phyloP scores from a whole-genome alignment of 2,329 filamentous ascomycete species.

The Gaeumannomyces sp. region DNA sequence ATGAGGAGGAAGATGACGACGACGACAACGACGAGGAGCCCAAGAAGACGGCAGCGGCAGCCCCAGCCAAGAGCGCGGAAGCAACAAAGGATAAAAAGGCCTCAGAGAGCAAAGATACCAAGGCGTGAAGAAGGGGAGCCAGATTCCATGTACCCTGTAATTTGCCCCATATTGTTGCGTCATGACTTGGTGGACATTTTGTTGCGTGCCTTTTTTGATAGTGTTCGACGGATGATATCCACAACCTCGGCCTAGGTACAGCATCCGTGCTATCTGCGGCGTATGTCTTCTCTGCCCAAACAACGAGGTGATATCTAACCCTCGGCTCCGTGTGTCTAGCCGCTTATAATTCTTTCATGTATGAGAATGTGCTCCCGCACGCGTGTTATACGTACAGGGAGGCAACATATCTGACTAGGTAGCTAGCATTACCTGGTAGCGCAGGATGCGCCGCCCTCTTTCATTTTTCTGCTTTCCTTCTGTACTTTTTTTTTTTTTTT shows the following conservation, averaged over 20 bases:
- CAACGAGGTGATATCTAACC: no score
- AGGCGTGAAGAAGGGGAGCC: slow-evolving; percentile 7
- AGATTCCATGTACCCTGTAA: background rate
- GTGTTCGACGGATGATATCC: background rate
- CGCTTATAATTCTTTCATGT: no score
- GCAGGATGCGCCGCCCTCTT: background rate
- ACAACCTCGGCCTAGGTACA: no score
- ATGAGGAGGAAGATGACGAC: slow-evolving; percentile 26
- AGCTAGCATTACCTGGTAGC: background rate
- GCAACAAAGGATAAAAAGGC: background rate
- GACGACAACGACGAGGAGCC: slow-evolving; percentile 21
- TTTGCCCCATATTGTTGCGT: background rate
- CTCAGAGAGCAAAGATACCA: slow-evolving; percentile 13
- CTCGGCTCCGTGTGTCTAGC: no score
- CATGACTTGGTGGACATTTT: no score
- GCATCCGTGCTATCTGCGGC: no score
- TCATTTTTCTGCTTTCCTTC: background rate
- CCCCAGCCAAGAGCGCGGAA: background rate
- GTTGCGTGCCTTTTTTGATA: background rate
- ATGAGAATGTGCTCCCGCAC: background rate
- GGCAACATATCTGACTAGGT: no score
- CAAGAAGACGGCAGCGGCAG: slow-evolving; percentile 20
- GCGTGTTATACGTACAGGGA: no score
- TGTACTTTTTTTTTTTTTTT: no score
- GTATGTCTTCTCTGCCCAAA: no score